Percentiles rank a stretch among this genome's conserved stretches.
phyloP scores from a whole-genome alignment of 1,139 yeast genomes.

The Hanseniaspora sp. region DNA sequence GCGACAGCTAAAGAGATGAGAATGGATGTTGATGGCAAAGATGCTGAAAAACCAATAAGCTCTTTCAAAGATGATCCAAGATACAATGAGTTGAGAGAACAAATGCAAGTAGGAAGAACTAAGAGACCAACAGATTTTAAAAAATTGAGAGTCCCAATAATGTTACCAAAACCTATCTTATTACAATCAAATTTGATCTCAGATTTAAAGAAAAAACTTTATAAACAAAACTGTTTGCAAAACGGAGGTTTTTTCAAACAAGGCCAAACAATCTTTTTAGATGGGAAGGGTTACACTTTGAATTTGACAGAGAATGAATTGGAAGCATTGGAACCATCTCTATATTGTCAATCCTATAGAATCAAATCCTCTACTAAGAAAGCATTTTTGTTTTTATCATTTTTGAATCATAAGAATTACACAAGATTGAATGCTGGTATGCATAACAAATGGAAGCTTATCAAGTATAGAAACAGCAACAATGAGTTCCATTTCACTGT shows the following conservation, averaged over 20 bases:
- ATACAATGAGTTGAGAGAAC: slow-evolving; percentile 9
- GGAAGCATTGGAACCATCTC: slow-evolving; percentile 72
- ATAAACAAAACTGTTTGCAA: slow-evolving; percentile 43
- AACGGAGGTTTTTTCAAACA: slow-evolving; percentile 68
- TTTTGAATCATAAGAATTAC: slow-evolving; percentile 33
- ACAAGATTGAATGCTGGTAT: slow-evolving; percentile 12
- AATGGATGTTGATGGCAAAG: neutral
- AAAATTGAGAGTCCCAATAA: slow-evolving; percentile 14
- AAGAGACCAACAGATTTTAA: slow-evolving; percentile 13
- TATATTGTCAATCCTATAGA: slow-evolving; percentile 65
- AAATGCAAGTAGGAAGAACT: slow-evolving; percentile 9
- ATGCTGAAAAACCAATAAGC: neutral
- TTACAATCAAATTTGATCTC: slow-evolving; percentile 39
- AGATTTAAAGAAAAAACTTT: slow-evolving; percentile 63
- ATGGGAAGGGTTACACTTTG: slow-evolving; percentile 44
- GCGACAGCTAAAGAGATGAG: neutral
- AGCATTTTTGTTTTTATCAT: slow-evolving; percentile 68
- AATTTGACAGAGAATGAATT: slow-evolving; percentile 54
- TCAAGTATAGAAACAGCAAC: slow-evolving; percentile 25
- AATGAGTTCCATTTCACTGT: slow-evolving; percentile 44
- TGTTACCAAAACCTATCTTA: slow-evolving; percentile 29
- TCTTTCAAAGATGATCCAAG: slow-evolving; percentile 8
- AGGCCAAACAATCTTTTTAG: slow-evolving; percentile 39
- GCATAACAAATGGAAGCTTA: slow-evolving; percentile 9
- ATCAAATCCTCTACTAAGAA: slow-evolving; percentile 79